Base-by-base conservation (phyloP, 495 filamentous ascomycete species). In the Amniculicola lignicola region DNA sequence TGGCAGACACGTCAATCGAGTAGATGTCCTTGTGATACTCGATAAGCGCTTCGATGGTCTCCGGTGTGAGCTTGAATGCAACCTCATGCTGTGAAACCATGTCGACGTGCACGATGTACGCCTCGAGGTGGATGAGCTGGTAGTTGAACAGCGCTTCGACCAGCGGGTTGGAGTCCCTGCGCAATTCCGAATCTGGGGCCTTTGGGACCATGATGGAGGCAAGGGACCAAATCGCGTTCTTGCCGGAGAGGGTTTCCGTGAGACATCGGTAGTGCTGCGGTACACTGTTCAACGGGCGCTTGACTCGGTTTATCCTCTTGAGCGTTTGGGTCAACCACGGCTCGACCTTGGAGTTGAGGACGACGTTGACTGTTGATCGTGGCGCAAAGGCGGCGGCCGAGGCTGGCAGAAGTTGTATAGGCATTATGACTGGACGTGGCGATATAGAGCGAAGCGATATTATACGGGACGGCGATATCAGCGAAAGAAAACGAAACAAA, bases 91-190 rank as follows among this genome's bases (percentile, higher is more conserved):
- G 84, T 51, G 93, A 85, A 40, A 99, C 93, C 88, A 99, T 93
- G 75, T 99, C 93, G 72, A 99, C 90, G 72, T 97, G 94, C 54
- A 99, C 93, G 61, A 97, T 89, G 72, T 99, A 99, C 42, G 93
- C 94, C 74, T 97, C 91, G 58, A 97, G 79, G 69, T 96, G 88
- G 71, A 96, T 79, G 74, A 96, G 82, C 78, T 95, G 88, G 71
- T 89, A 92, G 77, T 95, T 95, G 80, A 88, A 88, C 53, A 97
- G 73, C 51, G 88, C 89, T 74, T 97, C 93, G 60, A 95, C 78
- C 52, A 96, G 76, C 38, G 91, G 88, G 69, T 96, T 90, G 35
- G 82, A 76, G 67, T 96, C 89, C 71, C 83, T 88, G 66, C 82
- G 79, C 61, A 97, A 79, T 64, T 97, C 88, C 24, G 90, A 73